A percentile compares a stretch with the other conserved stretches of the same genome.
phyloP scores from a whole-genome alignment of 192 early-diverging fungal species.

The Lunasporangiospora selenospora region DNA sequence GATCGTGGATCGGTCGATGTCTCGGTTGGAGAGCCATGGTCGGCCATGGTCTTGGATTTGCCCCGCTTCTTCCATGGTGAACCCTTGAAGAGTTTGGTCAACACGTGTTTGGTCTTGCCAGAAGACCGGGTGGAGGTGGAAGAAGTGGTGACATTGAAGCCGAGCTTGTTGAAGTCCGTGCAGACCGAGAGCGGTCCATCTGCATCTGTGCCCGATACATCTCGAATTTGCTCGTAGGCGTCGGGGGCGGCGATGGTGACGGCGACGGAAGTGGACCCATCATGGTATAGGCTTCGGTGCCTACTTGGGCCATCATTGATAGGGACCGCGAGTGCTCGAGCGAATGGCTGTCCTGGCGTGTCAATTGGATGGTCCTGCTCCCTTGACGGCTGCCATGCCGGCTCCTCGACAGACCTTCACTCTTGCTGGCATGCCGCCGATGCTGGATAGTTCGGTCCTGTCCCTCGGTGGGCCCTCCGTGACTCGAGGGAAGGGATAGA shows the following conservation, averaged over 20 bases:
- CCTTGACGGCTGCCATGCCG: constrained; percentile 1
- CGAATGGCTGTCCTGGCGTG: no score
- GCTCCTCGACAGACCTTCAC: neutral
- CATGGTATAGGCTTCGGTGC: neutral
- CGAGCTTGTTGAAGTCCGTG: neutral
- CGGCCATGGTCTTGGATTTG: neutral
- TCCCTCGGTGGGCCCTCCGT: no score
- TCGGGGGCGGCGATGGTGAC: neutral
- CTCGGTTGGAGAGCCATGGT: constrained; percentile 3
- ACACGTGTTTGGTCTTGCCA: no score
- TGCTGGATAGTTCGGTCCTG: neutral
- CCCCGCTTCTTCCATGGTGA: no score
- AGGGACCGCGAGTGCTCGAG: neutral
- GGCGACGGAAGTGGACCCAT: neutral
- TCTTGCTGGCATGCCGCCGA: neutral
- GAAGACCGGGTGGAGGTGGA: no score
- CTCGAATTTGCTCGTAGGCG: constrained; percentile 29
- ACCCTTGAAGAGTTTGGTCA: no score
- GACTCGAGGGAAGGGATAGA: constrained; percentile 4
- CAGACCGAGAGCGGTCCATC: constrained; percentile 4
- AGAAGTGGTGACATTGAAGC: neutral
- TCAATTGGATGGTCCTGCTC: constrained; percentile 1
- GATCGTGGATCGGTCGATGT: no score
- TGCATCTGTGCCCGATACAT: constrained; percentile 31
- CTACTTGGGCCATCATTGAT: neutral